Evolutionary conservation across 1,284 basidiomycete species (phyloP).

Genomic region (Leccinum solheimii): DNA sequence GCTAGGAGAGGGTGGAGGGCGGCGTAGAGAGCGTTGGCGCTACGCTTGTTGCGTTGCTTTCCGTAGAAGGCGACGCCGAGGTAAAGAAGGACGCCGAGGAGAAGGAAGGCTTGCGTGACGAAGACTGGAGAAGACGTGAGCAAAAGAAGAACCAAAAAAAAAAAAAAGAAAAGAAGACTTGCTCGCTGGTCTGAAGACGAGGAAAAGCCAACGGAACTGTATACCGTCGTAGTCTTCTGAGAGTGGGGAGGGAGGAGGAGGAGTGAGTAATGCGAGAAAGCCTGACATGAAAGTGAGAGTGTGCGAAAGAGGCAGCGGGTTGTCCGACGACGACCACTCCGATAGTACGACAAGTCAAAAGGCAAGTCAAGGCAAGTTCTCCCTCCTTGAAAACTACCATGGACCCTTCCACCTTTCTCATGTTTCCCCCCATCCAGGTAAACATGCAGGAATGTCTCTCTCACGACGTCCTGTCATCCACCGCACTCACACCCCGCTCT

Average conservation of each 20-base stretch:
- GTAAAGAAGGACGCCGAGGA: constrained; percentile 57
- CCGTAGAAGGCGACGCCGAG: constrained; percentile 54
- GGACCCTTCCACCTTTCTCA: constrained; percentile 29
- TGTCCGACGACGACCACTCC: constrained; percentile 13
- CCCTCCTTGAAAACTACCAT: constrained; percentile 17
- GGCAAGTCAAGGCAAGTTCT: constrained; percentile 6
- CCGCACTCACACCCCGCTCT: constrained; percentile 15
- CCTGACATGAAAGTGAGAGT: constrained; percentile 15
- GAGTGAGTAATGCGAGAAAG: constrained; percentile 41
- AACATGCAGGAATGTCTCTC: constrained; percentile 32
- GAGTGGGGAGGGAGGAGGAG: constrained; percentile 53
- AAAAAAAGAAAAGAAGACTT: not conserved
- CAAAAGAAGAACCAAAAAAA: accelerated
- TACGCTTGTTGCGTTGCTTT: constrained; percentile 51
- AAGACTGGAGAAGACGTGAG: constrained; percentile 47
- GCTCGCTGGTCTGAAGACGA: constrained; percentile 83
- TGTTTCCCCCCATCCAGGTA: constrained; percentile 28
- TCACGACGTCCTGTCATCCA: not conserved
- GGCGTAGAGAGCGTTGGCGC: constrained; percentile 61
- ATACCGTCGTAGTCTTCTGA: constrained; percentile 56
- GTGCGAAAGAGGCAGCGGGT: constrained; percentile 6
- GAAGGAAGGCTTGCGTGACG: constrained; percentile 60
- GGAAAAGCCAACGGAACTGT: constrained; percentile 69
- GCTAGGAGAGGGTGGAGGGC: constrained; percentile 56
- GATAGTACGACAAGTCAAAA: not conserved